phyloP scores from a whole-genome alignment of 1,139 yeast genomes.

The Pneumocystis murina region DNA sequence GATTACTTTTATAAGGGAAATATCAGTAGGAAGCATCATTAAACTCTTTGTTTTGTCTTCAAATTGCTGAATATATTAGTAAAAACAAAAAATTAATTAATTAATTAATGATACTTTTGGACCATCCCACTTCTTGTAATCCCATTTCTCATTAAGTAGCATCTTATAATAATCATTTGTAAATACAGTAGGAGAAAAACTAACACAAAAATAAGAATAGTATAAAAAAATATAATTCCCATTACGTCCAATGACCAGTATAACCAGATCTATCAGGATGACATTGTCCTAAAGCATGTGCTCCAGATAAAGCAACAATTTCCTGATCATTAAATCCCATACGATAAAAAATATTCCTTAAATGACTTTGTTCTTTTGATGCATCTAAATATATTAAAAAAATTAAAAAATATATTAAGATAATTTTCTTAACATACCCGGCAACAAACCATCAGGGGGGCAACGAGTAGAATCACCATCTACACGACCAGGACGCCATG shows the following conservation, averaged over 20 bases:
- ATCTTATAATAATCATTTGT: constrained; percentile 41
- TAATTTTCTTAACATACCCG: constrained; percentile 18
- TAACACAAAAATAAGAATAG: background rate
- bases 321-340: constrained; percentile 72
- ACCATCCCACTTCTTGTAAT: constrained; percentile 33
- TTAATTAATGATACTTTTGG: constrained; percentile 36
- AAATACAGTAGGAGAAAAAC: constrained; percentile 64
- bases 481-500: constrained; percentile 75
- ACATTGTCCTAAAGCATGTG: constrained; percentile 61
- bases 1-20: constrained; percentile 30
- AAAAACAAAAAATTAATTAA: constrained; percentile 34
- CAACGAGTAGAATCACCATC: constrained; percentile 31
- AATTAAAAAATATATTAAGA: constrained; percentile 21
- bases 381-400: constrained; percentile 45
- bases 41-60: constrained; percentile 47
- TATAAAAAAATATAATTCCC: background rate
- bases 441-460: constrained; percentile 45
- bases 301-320: constrained; percentile 76
- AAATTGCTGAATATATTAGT: constrained; percentile 37
- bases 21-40: constrained; percentile 57
- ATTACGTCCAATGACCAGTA: constrained; percentile 80
- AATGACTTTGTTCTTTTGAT: constrained; percentile 49
- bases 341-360: constrained; percentile 51
- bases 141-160: constrained; percentile 63
- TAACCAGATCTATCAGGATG: constrained; percentile 41